phyloP scores from a whole-genome alignment of 495 filamentous ascomycete species.

The Pyronema omphalodes region DNA sequence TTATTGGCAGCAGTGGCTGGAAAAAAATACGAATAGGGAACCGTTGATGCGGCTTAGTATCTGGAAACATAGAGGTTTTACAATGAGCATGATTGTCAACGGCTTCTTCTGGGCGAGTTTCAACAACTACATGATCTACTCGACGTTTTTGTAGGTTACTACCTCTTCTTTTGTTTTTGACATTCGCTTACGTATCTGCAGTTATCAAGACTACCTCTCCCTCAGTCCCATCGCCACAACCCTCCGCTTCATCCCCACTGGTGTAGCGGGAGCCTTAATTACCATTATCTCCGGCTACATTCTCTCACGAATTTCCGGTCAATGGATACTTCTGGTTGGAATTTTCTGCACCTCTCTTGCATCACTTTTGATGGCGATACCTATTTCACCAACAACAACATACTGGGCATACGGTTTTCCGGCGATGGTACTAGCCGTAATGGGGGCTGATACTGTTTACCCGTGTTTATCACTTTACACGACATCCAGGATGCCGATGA shows the following conservation, averaged over 20 bases:
- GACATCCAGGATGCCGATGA: slow-evolving; percentile 35
- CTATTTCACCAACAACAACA: slow-evolving; percentile 33
- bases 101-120: slow-evolving; percentile 40
- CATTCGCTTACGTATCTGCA: background rate
- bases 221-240: slow-evolving; percentile 38
- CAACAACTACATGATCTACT: slow-evolving; percentile 40
- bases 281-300: slow-evolving; percentile 36
- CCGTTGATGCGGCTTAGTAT: slow-evolving; percentile 42
- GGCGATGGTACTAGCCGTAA: slow-evolving; percentile 39
- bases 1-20: slow-evolving; percentile 44
- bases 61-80: slow-evolving; percentile 35
- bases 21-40: slow-evolving; percentile 28
- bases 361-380: slow-evolving; percentile 36
- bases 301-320: slow-evolving; percentile 34
- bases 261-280: slow-evolving; percentile 33
- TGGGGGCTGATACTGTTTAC: slow-evolving; percentile 41
- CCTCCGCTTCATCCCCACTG: slow-evolving; percentile 42
- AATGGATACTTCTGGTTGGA: slow-evolving; percentile 36
- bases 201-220: slow-evolving; percentile 40
- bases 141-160: slow-evolving; percentile 33
- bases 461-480: slow-evolving; percentile 42
- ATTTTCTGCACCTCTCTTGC: slow-evolving; percentile 32
- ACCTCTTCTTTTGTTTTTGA: background rate
- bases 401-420: slow-evolving; percentile 44
- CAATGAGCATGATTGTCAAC: slow-evolving; percentile 41